Conservation (phyloP, 2,329 filamentous ascomycete species). For the Neofusicoccum parvum region DNA sequence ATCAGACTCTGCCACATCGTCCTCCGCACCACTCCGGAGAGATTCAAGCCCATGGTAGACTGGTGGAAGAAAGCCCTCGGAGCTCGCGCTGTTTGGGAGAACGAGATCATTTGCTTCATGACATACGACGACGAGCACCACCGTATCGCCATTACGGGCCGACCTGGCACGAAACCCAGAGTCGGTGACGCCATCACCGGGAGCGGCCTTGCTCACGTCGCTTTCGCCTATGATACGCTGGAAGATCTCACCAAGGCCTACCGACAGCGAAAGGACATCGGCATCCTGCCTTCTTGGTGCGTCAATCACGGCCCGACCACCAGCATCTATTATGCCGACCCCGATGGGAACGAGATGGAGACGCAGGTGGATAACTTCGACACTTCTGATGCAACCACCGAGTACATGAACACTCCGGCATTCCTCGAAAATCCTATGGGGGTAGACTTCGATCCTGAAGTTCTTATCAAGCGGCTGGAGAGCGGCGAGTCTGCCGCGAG, state of each 20-base stretch:
- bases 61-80: slow-evolving; percentile 45
- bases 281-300: slow-evolving; percentile 46
- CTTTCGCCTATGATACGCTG: slow-evolving; percentile 45
- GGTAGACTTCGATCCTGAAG: slow-evolving; percentile 49
- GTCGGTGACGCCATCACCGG: background rate
- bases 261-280: slow-evolving; percentile 36
- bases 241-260: slow-evolving; percentile 42
- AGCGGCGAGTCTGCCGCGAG: slow-evolving; percentile 25
- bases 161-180: background rate
- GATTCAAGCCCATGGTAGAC: slow-evolving; percentile 35
- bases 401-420: slow-evolving; percentile 41
- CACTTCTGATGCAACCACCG: slow-evolving; percentile 34
- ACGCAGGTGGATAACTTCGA: slow-evolving; percentile 43
- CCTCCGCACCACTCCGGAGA: slow-evolving; percentile 27
- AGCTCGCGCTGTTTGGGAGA: slow-evolving; percentile 32
- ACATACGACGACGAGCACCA: slow-evolving; percentile 53
- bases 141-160: slow-evolving; percentile 44
- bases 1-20: slow-evolving; percentile 28
- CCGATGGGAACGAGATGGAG: slow-evolving; percentile 53
- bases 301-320: slow-evolving; percentile 53
- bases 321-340: slow-evolving; percentile 53
- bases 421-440: slow-evolving; percentile 50
- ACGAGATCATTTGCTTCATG: slow-evolving; percentile 37
- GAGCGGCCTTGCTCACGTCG: slow-evolving; percentile 44
- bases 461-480: slow-evolving; percentile 36